Conservation (phyloP, 495 filamentous ascomycete species). For the Aspergillus bridgeri region DNA sequence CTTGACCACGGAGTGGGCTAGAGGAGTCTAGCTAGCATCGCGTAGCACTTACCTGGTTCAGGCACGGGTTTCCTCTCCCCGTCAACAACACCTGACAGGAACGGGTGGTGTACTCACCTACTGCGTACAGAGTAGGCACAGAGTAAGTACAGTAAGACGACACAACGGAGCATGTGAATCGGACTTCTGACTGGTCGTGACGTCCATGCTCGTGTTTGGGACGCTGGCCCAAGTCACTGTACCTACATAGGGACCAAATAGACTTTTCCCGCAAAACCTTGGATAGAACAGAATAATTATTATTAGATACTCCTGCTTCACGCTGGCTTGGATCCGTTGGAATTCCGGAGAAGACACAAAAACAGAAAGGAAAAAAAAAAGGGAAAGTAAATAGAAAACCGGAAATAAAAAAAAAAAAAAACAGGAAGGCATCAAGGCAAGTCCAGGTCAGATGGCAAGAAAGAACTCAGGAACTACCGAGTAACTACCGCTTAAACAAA, state of each 20-base stretch:
- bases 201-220: conserved; percentile 2
- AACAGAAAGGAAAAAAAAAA: too few relatives aligned
- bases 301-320: not conserved
- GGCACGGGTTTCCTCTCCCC: not conserved
- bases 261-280: not conserved
- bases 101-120: too few relatives aligned
- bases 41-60: not conserved
- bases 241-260: not conserved
- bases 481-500: too few relatives aligned
- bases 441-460: not conserved
- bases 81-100: too few relatives aligned
- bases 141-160: too few relatives aligned
- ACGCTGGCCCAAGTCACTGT: conserved; percentile 2
- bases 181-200: conserved; percentile 1
- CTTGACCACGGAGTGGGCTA: not conserved
- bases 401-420: too few relatives aligned
- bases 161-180: conserved; percentile 1
- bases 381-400: not conserved
- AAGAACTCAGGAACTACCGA: not conserved
- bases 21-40: too few relatives aligned
- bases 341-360: too few relatives aligned
- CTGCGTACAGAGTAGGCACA: too few relatives aligned
- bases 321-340: too few relatives aligned
- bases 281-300: not conserved
- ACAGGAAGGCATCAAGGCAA: too few relatives aligned